Base-by-base conservation (phyloP, 306 rosid genomes). In the Hippophae rhamnoides region DNA sequence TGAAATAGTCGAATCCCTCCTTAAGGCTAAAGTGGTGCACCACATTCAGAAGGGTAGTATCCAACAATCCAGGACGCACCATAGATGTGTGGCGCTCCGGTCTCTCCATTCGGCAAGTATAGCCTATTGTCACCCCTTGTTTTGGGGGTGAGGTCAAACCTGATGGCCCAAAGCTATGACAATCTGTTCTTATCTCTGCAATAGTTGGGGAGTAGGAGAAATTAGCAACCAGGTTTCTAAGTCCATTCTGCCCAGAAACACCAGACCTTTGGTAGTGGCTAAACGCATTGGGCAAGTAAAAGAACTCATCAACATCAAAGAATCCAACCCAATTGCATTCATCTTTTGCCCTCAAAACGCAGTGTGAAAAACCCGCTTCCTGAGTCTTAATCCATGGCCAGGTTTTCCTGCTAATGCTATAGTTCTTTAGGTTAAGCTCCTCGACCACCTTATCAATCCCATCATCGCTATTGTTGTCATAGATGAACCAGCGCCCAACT, bases 371-470 rank as follows among this genome's bases (percentile, higher is more conserved):
- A 40, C 99, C 99, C 3, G 99, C 95, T 69, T 93, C 99, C 61
- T 93, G 99, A 23, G 94, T 79, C 76, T 93, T 93, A 48, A 88
- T 81, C 99, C 99, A 93, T 7, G 99, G 99, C 99, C 99, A 93
- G 56, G 72, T 73, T 13, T 67, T 69, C 63, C 86, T 84, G 49
- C 73, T 85, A 9, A 93, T 82, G 40, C 88, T 93, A 64, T 69
- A 93, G 31, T 78, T 82, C 62, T 75, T 63, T 7, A 6, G 49
- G 52, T 83, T 72, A 25, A 92, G 95, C 41, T 86, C 90, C 42
- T 26, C 50, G 51, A 88, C 67, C 51, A 80, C 86, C 8, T 74
- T 73, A 0, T 84, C 85, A 55, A 88, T 72, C 46, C 61, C 90
- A 63, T 93, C 99, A 63, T 93, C 94, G 43, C 97, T 93, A 44